Percentiles rank a stretch among this genome's conserved stretches.
phyloP scores from a whole-genome alignment of 805 yeast genomes.

The Naumovozyma dairenensis region DNA sequence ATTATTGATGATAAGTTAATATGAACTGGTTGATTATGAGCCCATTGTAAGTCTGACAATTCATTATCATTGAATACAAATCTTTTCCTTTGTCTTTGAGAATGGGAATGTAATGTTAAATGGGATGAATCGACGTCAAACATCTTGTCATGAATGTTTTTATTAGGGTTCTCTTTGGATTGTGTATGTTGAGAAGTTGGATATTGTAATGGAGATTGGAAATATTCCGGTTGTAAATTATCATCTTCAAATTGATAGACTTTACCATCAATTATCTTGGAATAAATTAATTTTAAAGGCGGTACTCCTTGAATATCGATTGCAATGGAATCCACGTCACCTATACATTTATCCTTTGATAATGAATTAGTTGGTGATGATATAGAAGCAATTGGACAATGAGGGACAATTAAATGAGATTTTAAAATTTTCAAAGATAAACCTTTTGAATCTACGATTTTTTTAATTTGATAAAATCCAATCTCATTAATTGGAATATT shows the following conservation, averaged over 20 bases:
- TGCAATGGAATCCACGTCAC: constrained; percentile 41
- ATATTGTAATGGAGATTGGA: constrained; percentile 43
- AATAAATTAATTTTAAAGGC: constrained; percentile 56
- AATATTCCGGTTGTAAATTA: constrained; percentile 41
- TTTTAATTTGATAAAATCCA: constrained; percentile 65
- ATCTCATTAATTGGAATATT: constrained; percentile 57
- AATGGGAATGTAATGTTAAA: too few relatives aligned
- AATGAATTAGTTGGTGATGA: constrained; percentile 27
- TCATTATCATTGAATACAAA: constrained; percentile 26
- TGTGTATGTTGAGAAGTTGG: too few relatives aligned
- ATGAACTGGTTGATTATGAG: constrained; percentile 34
- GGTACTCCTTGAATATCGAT: constrained; percentile 65
- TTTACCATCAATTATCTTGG: constrained; percentile 34
- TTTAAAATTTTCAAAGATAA: constrained; percentile 50
- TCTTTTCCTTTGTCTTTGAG: constrained; percentile 8
- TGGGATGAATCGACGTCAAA: too few relatives aligned
- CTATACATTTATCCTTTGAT: constrained; percentile 52
- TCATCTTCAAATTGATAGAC: constrained; percentile 29
- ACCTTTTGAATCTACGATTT: constrained; percentile 58
- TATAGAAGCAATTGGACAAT: constrained; percentile 69
- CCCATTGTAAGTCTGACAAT: constrained; percentile 34
- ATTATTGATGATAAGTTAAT: constrained; percentile 36
- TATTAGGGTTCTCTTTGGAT: too few relatives aligned
- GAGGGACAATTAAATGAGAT: constrained; percentile 55
- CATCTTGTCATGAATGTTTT: too few relatives aligned